Base-by-base conservation (phyloP, 148 eudicot genomes). In the Chenopodium album region DNA sequence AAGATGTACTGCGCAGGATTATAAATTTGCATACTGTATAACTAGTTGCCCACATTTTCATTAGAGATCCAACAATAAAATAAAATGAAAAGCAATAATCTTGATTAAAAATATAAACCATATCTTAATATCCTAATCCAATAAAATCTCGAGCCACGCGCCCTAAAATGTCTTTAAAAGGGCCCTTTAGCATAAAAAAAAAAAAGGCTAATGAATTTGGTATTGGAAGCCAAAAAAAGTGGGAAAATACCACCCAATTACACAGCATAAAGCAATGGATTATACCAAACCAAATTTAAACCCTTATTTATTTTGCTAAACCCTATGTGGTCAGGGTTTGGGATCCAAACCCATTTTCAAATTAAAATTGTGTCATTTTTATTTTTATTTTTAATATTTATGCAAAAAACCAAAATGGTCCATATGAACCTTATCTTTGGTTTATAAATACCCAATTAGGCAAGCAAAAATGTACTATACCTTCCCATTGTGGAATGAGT, bases 131-230 rank as follows among this genome's bases (percentile, higher is more conserved):
- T 31, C 62, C 50, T 44, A 47, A 79, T 79, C 75, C 75, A 69
- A 69, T 71, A 23, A 60, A 20, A 63, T 80, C 83, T 80, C 83
- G 83, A 80, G 83, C 83, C 83, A 74, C 83, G 83, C 71, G 72
- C 76, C 83, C 71, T 41, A 65, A 31, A 44, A 41, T 37, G 17
- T 44, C 60, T 73, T 71, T 37, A 37, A 7, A 71, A 71, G 50
- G 74, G 17, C 7, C 10, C 47, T 79, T 78, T 79, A 19, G 31
- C 32, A 68, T 68, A 28, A 79, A 79, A 56, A 7, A 29, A 32
- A 32, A 37, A 41, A 52, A 44, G 41, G 63, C 29, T 9, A 56
- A 17, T 56, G 16, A 59, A 54, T 63, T 50, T 9, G 23, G n/a
- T 16, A 37, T 63, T 4, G 73, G 31, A 63, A 47, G 32, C 78